These are phyloP conservation scores for Lachnellula willkommii DNA, from an alignment of 2,329 filamentous ascomycete species.

Conservation along the genomic window DNA sequence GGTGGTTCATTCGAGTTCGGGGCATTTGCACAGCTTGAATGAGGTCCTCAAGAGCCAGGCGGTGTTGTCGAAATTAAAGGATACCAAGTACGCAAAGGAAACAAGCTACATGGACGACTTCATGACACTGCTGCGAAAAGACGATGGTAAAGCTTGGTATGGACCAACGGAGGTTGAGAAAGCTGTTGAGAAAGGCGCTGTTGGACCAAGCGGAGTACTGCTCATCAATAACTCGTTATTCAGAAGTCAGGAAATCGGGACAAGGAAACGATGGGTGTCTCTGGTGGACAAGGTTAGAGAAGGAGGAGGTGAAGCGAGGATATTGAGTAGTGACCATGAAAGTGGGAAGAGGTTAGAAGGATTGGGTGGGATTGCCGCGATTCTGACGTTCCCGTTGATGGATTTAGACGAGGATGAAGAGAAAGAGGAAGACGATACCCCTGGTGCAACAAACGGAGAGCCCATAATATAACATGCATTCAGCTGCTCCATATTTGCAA, in stretches of 20 bases:
- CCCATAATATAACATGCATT: conserved; percentile 1
- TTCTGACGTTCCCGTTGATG: conserved; percentile 80
- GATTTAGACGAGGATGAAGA: conserved; percentile 68
- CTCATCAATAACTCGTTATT: conserved; percentile 87
- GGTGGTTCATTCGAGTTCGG: conserved; percentile 78
- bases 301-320: conserved; percentile 78
- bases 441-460: conserved; percentile 9
- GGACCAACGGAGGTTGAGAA: conserved; percentile 75
- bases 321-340: conserved; percentile 92
- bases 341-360: conserved; percentile 81
- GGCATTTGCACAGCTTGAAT: conserved; percentile 79
- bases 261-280: conserved; percentile 72
- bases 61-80: conserved; percentile 69
- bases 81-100: conserved; percentile 85
- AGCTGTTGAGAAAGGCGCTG: conserved; percentile 80
- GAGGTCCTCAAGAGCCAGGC: conserved; percentile 80
- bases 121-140: conserved; percentile 68
- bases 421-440: conserved; percentile 33
- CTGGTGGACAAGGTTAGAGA: conserved; percentile 85
- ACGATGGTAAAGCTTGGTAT: conserved; percentile 89
- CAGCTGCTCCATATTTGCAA: not conserved
- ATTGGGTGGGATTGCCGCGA: conserved; percentile 80
- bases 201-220: conserved; percentile 77
- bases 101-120: conserved; percentile 81
- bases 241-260: conserved; percentile 70